Percentiles rank a stretch among this genome's conserved stretches.
Conservation (phyloP, 495 filamentous ascomycete species). For the Hyphodiscus hymeniophilus region DNA sequence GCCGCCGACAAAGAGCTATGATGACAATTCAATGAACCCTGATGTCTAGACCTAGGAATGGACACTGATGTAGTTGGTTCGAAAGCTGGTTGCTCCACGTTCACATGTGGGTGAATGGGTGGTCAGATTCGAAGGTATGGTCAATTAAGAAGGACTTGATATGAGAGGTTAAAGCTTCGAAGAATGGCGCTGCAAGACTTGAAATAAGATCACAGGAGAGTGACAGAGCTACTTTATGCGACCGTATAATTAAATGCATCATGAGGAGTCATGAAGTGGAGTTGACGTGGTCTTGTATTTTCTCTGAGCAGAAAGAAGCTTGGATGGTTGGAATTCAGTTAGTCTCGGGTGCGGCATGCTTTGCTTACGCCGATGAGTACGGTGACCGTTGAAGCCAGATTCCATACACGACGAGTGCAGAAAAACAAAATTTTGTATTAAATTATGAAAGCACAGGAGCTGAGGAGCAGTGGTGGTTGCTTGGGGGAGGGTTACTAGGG, state of each 20-base stretch:
- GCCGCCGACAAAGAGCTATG: neutral
- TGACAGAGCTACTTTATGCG: neutral
- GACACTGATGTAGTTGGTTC: too few relatives aligned
- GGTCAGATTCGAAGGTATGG: too few relatives aligned
- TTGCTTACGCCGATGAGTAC: conserved; percentile 3
- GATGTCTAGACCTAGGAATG: too few relatives aligned
- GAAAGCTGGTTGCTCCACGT: too few relatives aligned
- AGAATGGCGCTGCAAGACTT: neutral
- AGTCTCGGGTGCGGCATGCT: neutral
- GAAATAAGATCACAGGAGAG: neutral
- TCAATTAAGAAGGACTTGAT: too few relatives aligned
- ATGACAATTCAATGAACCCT: too few relatives aligned
- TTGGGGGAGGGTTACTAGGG: too few relatives aligned
- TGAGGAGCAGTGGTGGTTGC: too few relatives aligned
- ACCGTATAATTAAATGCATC: conserved; percentile 8
- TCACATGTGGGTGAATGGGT: too few relatives aligned
- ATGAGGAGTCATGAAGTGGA: conserved; percentile 8
- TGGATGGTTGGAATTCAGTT: neutral
- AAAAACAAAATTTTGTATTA: neutral
- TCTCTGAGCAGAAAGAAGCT: neutral
- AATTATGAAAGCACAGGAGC: neutral
- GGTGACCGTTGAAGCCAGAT: neutral
- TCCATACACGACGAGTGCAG: neutral
- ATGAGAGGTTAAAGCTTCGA: neutral
- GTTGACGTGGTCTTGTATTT: conserved; percentile 1